phyloP scores from a whole-genome alignment of 345 rosid species.

The Pelargonium nanum region DNA sequence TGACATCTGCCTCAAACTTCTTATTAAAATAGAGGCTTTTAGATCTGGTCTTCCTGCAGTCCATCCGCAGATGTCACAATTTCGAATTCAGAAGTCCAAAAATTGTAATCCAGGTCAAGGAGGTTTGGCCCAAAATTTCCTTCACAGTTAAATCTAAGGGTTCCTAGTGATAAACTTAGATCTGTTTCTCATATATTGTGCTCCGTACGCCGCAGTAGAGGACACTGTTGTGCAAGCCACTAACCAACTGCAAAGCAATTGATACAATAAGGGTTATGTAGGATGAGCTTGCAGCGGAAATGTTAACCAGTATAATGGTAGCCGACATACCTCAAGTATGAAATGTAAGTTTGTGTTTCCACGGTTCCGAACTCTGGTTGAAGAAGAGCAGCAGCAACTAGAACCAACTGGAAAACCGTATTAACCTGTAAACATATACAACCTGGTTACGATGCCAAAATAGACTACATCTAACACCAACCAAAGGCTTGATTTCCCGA shows the following conservation, averaged over 20 bases:
- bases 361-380: slow-evolving; percentile 73
- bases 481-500: neutral
- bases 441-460: neutral
- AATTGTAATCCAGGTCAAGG: neutral
- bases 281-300: neutral
- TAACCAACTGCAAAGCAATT: slow-evolving; percentile 54
- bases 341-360: slow-evolving; percentile 56
- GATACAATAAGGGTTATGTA: neutral
- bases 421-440: slow-evolving; percentile 46
- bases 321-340: slow-evolving; percentile 54
- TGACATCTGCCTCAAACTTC: neutral
- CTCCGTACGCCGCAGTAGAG: slow-evolving; percentile 77
- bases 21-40: neutral
- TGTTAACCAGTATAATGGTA: neutral
- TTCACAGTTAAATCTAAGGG: slow-evolving; percentile 12
- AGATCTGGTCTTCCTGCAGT: neutral
- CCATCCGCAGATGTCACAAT: neutral
- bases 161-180: slow-evolving; percentile 29
- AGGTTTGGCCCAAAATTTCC: neutral
- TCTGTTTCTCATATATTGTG: slow-evolving; percentile 45
- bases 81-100: neutral
- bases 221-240: slow-evolving; percentile 72
- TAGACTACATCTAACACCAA: neutral
- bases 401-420: slow-evolving; percentile 77
- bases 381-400: slow-evolving; percentile 84